Evolutionary conservation across 257 asterid genomes (phyloP).

Genomic region (Lantana camara): DNA sequence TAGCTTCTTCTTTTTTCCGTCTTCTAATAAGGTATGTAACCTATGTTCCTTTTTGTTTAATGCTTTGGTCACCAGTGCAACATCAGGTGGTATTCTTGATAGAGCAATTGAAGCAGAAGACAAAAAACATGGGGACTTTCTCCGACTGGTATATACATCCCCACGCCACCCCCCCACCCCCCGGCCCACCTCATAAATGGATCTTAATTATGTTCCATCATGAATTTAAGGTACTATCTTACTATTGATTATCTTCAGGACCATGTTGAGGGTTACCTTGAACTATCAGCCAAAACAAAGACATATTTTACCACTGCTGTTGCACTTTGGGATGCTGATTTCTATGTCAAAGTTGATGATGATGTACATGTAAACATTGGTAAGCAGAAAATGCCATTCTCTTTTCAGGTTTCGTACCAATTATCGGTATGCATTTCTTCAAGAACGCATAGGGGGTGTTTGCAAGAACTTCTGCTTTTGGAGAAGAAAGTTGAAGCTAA

Average conservation of each 20-base stretch:
- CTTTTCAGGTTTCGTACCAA: background rate
- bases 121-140: slow-evolving; percentile 76
- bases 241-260: slow-evolving; percentile 44
- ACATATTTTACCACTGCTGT: slow-evolving; percentile 78
- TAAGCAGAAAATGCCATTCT: slow-evolving; percentile 26
- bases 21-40: slow-evolving; percentile 14
- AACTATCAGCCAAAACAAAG: slow-evolving; percentile 88
- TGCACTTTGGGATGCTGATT: slow-evolving; percentile 87
- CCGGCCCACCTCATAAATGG: background rate
- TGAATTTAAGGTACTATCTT: background rate
- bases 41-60: slow-evolving; percentile 7
- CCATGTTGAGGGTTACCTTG: slow-evolving; percentile 95
- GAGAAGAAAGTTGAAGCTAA: too few species aligned
- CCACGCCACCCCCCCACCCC: background rate
- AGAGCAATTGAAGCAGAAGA: slow-evolving; percentile 93
- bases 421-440: too few species aligned
- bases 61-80: slow-evolving; percentile 51
- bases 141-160: slow-evolving; percentile 71
- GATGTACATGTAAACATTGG: slow-evolving; percentile 94
- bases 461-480: too few species aligned
- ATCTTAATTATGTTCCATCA: background rate
- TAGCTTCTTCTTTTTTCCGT: too few species aligned
- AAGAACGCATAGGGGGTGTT: too few species aligned
- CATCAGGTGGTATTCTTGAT: slow-evolving; percentile 94
- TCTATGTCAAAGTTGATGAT: slow-evolving; percentile 91